A percentile compares a stretch with the other conserved stretches of the same genome.
Evolutionary conservation across 768 basidiomycete species (phyloP).

Genomic region (Lactifluus hygrophoroides): DNA sequence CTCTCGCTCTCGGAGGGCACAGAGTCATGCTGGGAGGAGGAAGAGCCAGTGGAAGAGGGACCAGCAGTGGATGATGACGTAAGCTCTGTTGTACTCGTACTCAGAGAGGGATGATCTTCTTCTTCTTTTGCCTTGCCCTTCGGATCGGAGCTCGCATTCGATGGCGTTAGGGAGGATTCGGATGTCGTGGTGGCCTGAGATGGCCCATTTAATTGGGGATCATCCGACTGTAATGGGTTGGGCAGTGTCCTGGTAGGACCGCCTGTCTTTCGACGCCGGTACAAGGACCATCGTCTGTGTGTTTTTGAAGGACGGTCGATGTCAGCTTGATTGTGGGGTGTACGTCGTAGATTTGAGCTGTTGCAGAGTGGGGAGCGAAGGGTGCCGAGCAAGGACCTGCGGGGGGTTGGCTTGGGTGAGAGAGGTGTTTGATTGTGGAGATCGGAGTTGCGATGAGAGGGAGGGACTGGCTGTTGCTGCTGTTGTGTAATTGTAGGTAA

Average conservation of each 20-base stretch:
- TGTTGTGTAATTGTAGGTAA: neutral
- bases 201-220: neutral
- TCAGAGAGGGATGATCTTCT: neutral
- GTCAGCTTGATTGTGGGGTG: neutral
- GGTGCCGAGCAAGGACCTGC: constrained; percentile 11
- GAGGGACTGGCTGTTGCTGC: neutral
- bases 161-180: neutral
- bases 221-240: neutral
- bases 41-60: constrained; percentile 8
- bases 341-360: neutral
- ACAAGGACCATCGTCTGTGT: constrained; percentile 10
- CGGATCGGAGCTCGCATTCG: neutral
- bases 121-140: constrained; percentile 10
- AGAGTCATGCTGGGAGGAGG: neutral
- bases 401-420: constrained; percentile 2
- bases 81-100: neutral
- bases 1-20: neutral
- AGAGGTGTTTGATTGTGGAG: constrained; percentile 6
- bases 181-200: neutral
- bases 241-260: neutral
- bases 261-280: constrained; percentile 5
- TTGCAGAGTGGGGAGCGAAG: constrained; percentile 8
- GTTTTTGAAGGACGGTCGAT: neutral
- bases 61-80: neutral
- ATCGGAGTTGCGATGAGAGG: constrained; percentile 9